These are phyloP conservation scores for Chaetomium tenue DNA, from an alignment of 495 filamentous ascomycete species.

Conservation along the genomic window DNA sequence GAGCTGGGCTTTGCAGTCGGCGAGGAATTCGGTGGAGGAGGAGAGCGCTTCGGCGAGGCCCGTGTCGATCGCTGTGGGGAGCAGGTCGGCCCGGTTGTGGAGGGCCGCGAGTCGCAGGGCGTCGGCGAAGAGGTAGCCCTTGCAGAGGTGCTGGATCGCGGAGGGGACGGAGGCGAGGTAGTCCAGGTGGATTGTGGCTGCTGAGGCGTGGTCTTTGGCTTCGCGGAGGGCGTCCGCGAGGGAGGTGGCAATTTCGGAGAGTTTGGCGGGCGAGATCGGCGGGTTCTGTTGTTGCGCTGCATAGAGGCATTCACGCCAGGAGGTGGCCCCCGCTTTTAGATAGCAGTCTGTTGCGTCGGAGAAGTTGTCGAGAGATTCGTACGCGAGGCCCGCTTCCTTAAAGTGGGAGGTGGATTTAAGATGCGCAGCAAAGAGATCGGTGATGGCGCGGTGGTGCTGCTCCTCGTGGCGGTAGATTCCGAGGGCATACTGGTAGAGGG, in stretches of 20 bases:
- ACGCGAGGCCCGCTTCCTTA: conserved; percentile 81
- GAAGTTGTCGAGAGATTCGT: conserved; percentile 79
- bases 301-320: conserved; percentile 88
- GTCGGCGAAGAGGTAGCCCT: conserved; percentile 78
- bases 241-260: conserved; percentile 60
- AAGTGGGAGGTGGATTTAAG: conserved; percentile 70
- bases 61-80: conserved; percentile 61
- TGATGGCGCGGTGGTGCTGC: conserved; percentile 56
- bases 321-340: conserved; percentile 63
- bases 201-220: conserved; percentile 73
- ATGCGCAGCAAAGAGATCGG: conserved; percentile 71
- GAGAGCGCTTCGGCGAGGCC: conserved; percentile 76
- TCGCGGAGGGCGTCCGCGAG: conserved; percentile 74
- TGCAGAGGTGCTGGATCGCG: conserved; percentile 72
- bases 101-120: conserved; percentile 66
- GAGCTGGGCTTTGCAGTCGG: conserved; percentile 85
- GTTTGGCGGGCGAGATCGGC: conserved; percentile 54
- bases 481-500: conserved; percentile 73
- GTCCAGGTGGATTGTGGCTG: conserved; percentile 76
- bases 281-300: conserved; percentile 60
- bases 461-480: conserved; percentile 80
- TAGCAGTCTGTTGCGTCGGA: conserved; percentile 72
- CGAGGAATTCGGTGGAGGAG: conserved; percentile 78
- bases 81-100: conserved; percentile 45
- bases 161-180: conserved; percentile 68